phyloP scores from a whole-genome alignment of 2,329 filamentous ascomycete species.

The Colletotrichum phormii region DNA sequence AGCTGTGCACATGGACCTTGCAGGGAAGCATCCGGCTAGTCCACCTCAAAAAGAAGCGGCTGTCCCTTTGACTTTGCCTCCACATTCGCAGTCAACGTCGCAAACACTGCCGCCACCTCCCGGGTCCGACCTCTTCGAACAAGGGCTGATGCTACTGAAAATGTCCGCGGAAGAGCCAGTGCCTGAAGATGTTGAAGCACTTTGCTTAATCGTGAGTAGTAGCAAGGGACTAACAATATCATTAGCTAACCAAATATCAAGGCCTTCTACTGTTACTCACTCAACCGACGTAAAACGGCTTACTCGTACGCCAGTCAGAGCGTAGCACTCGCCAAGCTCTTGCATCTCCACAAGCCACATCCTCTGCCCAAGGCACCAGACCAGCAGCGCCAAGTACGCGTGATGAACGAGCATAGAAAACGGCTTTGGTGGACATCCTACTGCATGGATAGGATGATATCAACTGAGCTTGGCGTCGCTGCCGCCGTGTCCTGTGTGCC shows the following conservation, averaged over 20 bases:
- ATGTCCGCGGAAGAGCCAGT: conserved; percentile 30
- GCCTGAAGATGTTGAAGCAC: conserved; percentile 28
- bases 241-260: neutral
- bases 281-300: conserved; percentile 36
- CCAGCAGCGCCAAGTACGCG: neutral
- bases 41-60: neutral
- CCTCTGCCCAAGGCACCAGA: neutral
- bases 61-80: neutral
- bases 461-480: conserved; percentile 29
- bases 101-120: conserved; percentile 21
- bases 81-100: neutral
- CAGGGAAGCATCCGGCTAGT: neutral
- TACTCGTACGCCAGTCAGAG: conserved; percentile 35
- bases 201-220: conserved; percentile 8
- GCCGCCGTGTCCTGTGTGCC: conserved; percentile 6
- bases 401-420: conserved; percentile 29
- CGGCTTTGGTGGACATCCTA: conserved; percentile 36
- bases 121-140: conserved; percentile 35
- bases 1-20: neutral
- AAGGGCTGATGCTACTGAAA: conserved; percentile 33
- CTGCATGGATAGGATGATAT: conserved; percentile 35
- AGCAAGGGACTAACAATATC: fast-evolving
- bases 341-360: conserved; percentile 23
- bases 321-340: conserved; percentile 27
- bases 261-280: conserved; percentile 36